These are phyloP conservation scores for Tricholoma bakamatsutake DNA, from an alignment of 768 basidiomycete species.

Conservation along the genomic window DNA sequence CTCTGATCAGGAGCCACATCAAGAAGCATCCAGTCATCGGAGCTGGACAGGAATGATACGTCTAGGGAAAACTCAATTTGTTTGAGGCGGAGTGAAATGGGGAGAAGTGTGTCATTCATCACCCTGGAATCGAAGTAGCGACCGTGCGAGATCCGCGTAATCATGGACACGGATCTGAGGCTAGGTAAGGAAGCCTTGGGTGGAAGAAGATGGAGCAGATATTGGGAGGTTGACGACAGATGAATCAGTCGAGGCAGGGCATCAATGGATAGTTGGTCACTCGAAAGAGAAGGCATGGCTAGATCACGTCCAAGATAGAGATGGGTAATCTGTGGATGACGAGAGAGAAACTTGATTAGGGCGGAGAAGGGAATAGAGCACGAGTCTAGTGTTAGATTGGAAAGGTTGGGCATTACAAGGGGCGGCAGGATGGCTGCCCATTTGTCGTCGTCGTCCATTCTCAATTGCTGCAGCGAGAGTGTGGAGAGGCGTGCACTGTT, in stretches of 20 bases:
- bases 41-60: constrained; percentile 6
- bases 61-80: constrained; percentile 1
- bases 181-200: not conserved
- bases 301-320: constrained; percentile 8
- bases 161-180: constrained; percentile 4
- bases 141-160: constrained; percentile 1
- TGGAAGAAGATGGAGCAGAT: constrained; percentile 3
- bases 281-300: not conserved
- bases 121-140: constrained; percentile 3
- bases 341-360: constrained; percentile 3
- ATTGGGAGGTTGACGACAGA: constrained; percentile 4
- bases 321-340: constrained; percentile 7
- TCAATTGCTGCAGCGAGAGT: constrained; percentile 19
- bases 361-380: constrained; percentile 3
- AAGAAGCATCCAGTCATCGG: constrained; percentile 6
- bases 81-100: constrained; percentile 1
- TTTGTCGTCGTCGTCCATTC: not conserved
- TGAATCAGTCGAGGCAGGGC: constrained; percentile 4
- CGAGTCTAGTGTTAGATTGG: constrained; percentile 15
- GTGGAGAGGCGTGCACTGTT: constrained; percentile 15
- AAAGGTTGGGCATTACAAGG: constrained; percentile 18
- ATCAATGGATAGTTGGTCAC: not conserved
- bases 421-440: constrained; percentile 20
- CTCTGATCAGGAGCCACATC: not conserved
- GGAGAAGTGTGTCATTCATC: not conserved